Conservation (phyloP, 768 basidiomycete genomes). For the Leccinellum albellum region DNA sequence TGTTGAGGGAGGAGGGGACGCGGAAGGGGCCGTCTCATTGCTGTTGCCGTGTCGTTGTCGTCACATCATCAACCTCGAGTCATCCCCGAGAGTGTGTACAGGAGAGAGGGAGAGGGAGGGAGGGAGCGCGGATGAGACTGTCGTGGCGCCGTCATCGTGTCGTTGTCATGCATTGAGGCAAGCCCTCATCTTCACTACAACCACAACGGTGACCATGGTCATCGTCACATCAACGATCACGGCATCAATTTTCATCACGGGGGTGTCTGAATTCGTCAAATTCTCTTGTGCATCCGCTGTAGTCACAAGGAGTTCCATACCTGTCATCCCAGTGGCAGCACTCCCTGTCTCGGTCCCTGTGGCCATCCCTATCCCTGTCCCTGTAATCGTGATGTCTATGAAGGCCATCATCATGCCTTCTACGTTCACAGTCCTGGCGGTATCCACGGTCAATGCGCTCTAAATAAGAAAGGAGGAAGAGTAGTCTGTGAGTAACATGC, state of each 20-base stretch:
- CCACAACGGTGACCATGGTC: slow-evolving; percentile 30
- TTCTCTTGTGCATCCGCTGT: slow-evolving; percentile 44
- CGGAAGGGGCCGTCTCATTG: too few species aligned
- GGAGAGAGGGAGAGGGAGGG: too few species aligned
- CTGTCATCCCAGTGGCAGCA: slow-evolving; percentile 46
- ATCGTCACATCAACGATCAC: slow-evolving; percentile 44
- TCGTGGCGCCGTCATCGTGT: too few species aligned
- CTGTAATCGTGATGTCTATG: slow-evolving; percentile 51
- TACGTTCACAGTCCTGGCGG: slow-evolving; percentile 60
- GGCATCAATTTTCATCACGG: slow-evolving; percentile 50
- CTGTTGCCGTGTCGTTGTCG: too few species aligned
- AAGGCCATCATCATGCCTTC: slow-evolving; percentile 57
- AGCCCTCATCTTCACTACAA: slow-evolving; percentile 41
- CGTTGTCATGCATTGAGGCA: slow-evolving; percentile 31
- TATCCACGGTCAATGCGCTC: slow-evolving; percentile 53
- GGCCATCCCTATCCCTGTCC: slow-evolving; percentile 32
- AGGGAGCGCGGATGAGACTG: too few species aligned
- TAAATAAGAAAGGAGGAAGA: slow-evolving; percentile 43
- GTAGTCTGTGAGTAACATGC: slow-evolving; percentile 49
- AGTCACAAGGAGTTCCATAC: slow-evolving; percentile 44
- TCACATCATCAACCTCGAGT: too few species aligned
- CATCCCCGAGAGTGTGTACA: too few species aligned
- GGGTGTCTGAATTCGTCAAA: slow-evolving; percentile 43
- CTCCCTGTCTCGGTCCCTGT: slow-evolving; percentile 34
- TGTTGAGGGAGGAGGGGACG: too few species aligned